Percentiles rank a stretch among this genome's conserved stretches.
Conservation (phyloP, 352 stramenopile genomes). For the Globisporangium radiosum region DNA sequence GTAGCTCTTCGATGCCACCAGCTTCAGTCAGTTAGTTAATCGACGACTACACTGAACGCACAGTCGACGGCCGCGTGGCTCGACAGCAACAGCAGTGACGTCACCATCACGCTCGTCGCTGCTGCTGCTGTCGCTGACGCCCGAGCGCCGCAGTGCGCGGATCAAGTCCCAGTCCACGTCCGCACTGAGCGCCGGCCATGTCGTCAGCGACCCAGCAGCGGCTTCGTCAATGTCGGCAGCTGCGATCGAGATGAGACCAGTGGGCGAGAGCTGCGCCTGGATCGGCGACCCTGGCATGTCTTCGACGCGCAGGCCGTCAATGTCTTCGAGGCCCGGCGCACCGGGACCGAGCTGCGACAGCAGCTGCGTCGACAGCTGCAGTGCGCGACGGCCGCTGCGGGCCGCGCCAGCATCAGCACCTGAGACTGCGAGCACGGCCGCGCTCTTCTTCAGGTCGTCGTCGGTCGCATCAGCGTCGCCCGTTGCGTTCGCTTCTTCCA, state of each 20-base stretch:
- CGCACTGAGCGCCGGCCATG: conserved; percentile 20
- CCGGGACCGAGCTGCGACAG: conserved; percentile 32
- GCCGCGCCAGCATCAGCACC: conserved; percentile 13
- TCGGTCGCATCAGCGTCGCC: conserved; percentile 16
- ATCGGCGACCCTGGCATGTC: conserved; percentile 40
- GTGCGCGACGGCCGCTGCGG: conserved; percentile 3
- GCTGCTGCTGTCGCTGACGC: background rate
- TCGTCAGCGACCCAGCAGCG: conserved; percentile 11
- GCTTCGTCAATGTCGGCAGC: conserved; percentile 79
- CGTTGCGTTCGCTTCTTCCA: conserved; percentile 42
- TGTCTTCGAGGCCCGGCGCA: conserved; percentile 37
- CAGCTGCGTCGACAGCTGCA: conserved; percentile 20
- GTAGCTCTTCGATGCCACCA: too few species aligned
- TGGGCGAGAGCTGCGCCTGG: conserved; percentile 56
- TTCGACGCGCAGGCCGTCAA: conserved; percentile 33
- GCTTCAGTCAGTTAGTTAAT: too few species aligned
- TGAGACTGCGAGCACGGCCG: conserved; percentile 14
- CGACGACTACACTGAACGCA: background rate
- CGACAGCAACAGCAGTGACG: background rate
- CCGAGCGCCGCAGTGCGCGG: conserved; percentile 33
- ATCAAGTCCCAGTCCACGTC: conserved; percentile 68
- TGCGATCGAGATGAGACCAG: conserved; percentile 77
- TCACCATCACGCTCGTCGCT: background rate
- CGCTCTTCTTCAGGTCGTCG: conserved; percentile 47
- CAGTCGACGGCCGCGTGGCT: conserved; percentile 5